Base-by-base conservation (phyloP, 805 yeast species). In the Hanseniaspora jakobsenii region DNA sequence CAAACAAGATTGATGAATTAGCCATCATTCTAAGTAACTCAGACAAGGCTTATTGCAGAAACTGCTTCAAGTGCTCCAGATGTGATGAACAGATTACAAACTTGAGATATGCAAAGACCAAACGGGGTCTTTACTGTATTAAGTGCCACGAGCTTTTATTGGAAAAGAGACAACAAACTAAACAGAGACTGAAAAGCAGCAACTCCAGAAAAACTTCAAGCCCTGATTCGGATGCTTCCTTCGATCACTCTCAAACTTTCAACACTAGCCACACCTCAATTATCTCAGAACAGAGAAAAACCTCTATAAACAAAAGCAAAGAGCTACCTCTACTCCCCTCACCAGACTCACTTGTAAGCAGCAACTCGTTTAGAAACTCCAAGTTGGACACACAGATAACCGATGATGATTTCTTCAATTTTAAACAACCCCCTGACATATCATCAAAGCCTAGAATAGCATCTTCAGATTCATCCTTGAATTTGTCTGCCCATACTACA, bases 71-170 rank as follows among this genome's bases (percentile, higher is more conserved):
- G 54, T 89, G 98, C 61, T 75, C 89, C 40, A 78, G 83, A 53
- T 89, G 98, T 65, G 78, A 81, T 58, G 73, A 73, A 49, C 78
- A 79, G 47, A 89, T 89, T 49, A 93, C 81, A 56, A 94, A 89
- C 62, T 66, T 87, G 51, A 71, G 86, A 52, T 91, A 91, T 59
- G 96, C 96, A 13, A 72, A 94, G 56, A 89, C 96, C 0, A 78
- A 87, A 32, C 87, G 82, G 55, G 97, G 97, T 0, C 66, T 89
- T 36, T 87, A 85, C 57, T 89, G 98, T 62, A 84, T 87, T 84
- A 68, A 72, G 23, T 89, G 98, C 60, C 96, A 91, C 62, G 87
- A 84, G 56, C 73, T 77, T 52, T 64, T 89, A 48, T 63, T 87
- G 57, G 86, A 79, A 36, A 79, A 78, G 56, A 79, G 85, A 64